Base-by-base conservation (phyloP, 2,329 filamentous ascomycete species). In the Aschersonia sp. region DNA sequence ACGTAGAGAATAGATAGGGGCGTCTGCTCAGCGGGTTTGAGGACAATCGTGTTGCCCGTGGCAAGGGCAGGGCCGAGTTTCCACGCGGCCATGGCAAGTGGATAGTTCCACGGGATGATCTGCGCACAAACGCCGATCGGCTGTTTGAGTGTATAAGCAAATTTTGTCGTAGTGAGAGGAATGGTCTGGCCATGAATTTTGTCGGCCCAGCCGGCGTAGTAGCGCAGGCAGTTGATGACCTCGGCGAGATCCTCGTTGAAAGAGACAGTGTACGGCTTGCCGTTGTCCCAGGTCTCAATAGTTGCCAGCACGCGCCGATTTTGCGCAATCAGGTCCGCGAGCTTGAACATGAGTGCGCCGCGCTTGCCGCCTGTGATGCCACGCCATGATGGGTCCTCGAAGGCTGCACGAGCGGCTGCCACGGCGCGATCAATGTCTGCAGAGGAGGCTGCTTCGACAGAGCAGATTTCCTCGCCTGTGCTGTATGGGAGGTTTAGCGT, bases 271-370 rank as follows among this genome's bases (percentile, higher is more conserved):
- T 84, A 87, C 1, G 83, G 80, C 49, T 64, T 63, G 60, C 83
- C 86, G 55, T 88, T 89, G 58, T 92, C 86, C 84, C 84, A 90
- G 0, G 87, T 85, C 65, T 94, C 86, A 6, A 73, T 62, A 1
- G 70, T 71, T 5, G 69, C 69, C 4, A 73, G 58, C 0, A 56
- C 47, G 39, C 69, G 67, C 31, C 69, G 71, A 58, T 90, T 71
- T 58, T 79, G 61, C 52, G 85, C 80, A 29, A 88, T 68, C 30
- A 92, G 68, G 45, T 84, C 75, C 9, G 83, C 80, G 11, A 92
- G 74, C 59, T 81, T 84, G 60, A 72, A 73, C 70, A 92, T 74
- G 47, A 90, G 62, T 35, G 72, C 72, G 40, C 83, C 84, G 35
- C 86, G 78, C 32, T 83, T 80, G 6, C 78, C 77, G 5, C 69